Percentiles rank a stretch among this genome's conserved stretches.
phyloP scores from a whole-genome alignment of 345 rosid species.

The Boechera retrofracta region DNA sequence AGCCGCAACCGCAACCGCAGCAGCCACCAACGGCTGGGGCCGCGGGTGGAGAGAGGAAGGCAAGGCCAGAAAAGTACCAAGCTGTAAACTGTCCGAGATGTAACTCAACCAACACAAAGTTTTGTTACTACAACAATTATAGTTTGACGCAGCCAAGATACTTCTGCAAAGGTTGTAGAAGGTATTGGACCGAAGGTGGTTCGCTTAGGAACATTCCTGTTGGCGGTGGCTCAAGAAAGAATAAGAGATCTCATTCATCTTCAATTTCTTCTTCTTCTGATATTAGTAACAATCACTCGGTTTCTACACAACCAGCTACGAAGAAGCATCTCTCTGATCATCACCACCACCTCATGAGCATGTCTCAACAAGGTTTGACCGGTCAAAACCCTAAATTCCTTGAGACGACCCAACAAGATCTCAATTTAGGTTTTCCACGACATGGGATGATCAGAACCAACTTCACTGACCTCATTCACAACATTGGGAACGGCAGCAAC shows the following conservation, averaged over 20 bases:
- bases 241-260: slow-evolving; percentile 74
- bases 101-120: slow-evolving; percentile 93
- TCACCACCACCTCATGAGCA: slow-evolving; percentile 43
- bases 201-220: slow-evolving; percentile 95
- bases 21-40: slow-evolving; percentile 38
- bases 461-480: slow-evolving; percentile 69
- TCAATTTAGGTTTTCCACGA: slow-evolving; percentile 69
- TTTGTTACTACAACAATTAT: slow-evolving; percentile 98
- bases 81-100: slow-evolving; percentile 96
- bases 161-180: slow-evolving; percentile 95
- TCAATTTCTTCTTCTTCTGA: slow-evolving; percentile 45
- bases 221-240: slow-evolving; percentile 98
- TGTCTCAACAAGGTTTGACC: slow-evolving; percentile 52
- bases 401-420: slow-evolving; percentile 69
- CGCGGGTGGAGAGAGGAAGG: slow-evolving; percentile 51
- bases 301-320: slow-evolving; percentile 48
- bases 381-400: slow-evolving; percentile 63
- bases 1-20: slow-evolving; percentile 41
- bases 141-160: slow-evolving; percentile 97
- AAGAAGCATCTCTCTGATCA: slow-evolving; percentile 70
- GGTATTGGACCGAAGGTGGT: slow-evolving; percentile 99
- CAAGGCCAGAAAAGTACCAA: slow-evolving; percentile 81
- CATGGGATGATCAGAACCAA: slow-evolving; percentile 56
- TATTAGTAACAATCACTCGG: slow-evolving; percentile 35
- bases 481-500: slow-evolving; percentile 47